phyloP scores from a whole-genome alignment of 345 rosid species.

The Euphorbia peplus region DNA sequence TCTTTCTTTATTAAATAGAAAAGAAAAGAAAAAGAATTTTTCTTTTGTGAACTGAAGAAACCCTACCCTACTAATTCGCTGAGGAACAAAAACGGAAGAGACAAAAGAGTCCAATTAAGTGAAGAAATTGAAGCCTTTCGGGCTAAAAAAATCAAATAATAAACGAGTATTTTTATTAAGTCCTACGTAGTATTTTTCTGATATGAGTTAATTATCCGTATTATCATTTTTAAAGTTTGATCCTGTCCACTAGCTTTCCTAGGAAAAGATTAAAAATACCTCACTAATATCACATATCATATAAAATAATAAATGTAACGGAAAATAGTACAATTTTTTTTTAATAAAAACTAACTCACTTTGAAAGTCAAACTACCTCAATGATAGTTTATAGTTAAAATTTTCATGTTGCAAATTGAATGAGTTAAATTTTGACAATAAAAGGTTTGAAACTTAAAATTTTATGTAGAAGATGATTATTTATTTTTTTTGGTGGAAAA shows the following conservation, averaged over 20 bases:
- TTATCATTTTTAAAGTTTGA: not conserved
- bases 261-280: conserved; percentile 9
- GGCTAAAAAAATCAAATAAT: conserved; percentile 3
- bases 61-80: not conserved
- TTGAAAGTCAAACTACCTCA: too few relatives aligned
- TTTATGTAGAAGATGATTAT: too few relatives aligned
- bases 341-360: too few relatives aligned
- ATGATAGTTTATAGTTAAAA: too few relatives aligned
- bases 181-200: not conserved
- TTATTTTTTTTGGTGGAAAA: too few relatives aligned
- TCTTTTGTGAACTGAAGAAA: not conserved
- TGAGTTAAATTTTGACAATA: too few relatives aligned
- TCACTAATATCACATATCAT: not conserved
- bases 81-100: not conserved
- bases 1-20: too few relatives aligned
- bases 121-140: not conserved
- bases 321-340: too few relatives aligned
- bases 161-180: not conserved
- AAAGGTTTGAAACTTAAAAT: too few relatives aligned
- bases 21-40: not conserved
- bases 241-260: not conserved
- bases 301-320: too few relatives aligned
- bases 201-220: not conserved
- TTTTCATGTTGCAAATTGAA: too few relatives aligned
- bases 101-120: not conserved